Percentiles rank a stretch among this genome's conserved stretches.
Conservation (phyloP, 441 rosid genomes). For the Melastoma candidum region DNA sequence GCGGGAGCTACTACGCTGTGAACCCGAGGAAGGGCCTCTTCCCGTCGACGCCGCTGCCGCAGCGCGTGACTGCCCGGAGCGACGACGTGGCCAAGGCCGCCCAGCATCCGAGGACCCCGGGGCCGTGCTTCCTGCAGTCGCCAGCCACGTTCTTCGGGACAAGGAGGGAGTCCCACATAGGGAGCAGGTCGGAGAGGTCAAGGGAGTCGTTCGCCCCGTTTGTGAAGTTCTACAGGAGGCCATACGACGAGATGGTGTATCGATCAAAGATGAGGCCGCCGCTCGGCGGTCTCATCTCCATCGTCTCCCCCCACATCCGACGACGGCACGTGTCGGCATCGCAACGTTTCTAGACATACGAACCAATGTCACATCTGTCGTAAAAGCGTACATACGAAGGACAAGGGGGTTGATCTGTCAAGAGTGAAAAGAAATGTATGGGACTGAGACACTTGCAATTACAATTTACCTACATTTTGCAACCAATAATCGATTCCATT, state of each 20-base stretch:
- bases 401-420: constrained; percentile 6
- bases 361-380: no score
- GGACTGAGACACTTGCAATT: no score
- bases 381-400: constrained; percentile 14
- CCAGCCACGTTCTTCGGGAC: constrained; percentile 59
- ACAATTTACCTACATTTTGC: no score
- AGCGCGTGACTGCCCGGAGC: constrained; percentile 25
- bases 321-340: constrained; percentile 82
- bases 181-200: constrained; percentile 36
- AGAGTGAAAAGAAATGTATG: no score
- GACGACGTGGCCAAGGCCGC: constrained; percentile 13
- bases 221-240: constrained; percentile 60
- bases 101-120: constrained; percentile 44
- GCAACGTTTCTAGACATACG: constrained; percentile 51
- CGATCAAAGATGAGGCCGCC: constrained; percentile 87
- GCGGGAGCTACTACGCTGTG: constrained; percentile 19
- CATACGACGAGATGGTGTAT: constrained; percentile 85
- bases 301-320: constrained; percentile 52
- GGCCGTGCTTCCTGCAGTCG: constrained; percentile 80
- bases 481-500: not conserved
- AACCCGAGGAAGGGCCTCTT: constrained; percentile 41
- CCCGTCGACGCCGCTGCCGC: constrained; percentile 79
- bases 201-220: constrained; percentile 70
- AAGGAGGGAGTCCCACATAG: constrained; percentile 46
- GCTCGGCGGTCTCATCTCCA: constrained; percentile 74